A percentile compares a stretch with the other conserved stretches of the same genome.
phyloP scores from a whole-genome alignment of 371 early-diverging fungal species.

The Saksenaea oblongispora region DNA sequence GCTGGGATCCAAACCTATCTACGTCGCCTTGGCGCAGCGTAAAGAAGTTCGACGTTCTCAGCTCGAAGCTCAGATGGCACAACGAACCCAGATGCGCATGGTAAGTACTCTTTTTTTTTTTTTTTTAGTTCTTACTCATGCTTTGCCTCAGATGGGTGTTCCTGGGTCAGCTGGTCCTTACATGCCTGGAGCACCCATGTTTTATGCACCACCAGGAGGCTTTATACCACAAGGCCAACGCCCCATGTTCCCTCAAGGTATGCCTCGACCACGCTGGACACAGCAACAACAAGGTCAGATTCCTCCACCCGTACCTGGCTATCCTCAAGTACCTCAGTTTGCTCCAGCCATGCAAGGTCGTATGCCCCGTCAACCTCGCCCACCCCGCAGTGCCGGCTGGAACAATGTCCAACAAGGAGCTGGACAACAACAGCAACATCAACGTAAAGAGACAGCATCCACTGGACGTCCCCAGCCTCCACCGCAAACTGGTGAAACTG shows the following conservation, averaged over 20 bases:
- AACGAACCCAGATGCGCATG: constrained; percentile 85
- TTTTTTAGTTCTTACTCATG: not conserved
- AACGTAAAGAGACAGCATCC: not conserved
- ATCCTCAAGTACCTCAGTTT: constrained; percentile 54
- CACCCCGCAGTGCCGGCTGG: constrained; percentile 58
- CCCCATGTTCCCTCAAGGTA: constrained; percentile 71
- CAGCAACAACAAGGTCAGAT: constrained; percentile 63
- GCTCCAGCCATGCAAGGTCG: constrained; percentile 44
- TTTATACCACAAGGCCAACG: constrained; percentile 65
- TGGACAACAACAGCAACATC: constrained; percentile 46
- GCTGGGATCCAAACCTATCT: constrained; percentile 94
- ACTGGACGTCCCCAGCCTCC: constrained; percentile 27
- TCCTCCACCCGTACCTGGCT: constrained; percentile 41
- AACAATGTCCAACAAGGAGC: constrained; percentile 3
- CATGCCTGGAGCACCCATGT: constrained; percentile 54
- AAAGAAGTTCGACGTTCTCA: constrained; percentile 93
- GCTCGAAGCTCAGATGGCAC: constrained; percentile 93
- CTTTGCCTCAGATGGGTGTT: constrained; percentile 28
- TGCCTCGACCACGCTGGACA: constrained; percentile 77
- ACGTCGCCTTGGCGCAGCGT: constrained; percentile 97
- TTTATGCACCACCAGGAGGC: constrained; percentile 58
- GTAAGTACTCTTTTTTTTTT: constrained; percentile 27
- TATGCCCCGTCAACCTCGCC: constrained; percentile 53
- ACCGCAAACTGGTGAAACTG: constrained; percentile 58
- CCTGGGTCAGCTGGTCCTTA: constrained; percentile 32